Evolutionary conservation across 2,329 filamentous ascomycete species (phyloP), one percentile per base, ranked within the genome.

Genomic region (Talaromyces sp.): DNA sequence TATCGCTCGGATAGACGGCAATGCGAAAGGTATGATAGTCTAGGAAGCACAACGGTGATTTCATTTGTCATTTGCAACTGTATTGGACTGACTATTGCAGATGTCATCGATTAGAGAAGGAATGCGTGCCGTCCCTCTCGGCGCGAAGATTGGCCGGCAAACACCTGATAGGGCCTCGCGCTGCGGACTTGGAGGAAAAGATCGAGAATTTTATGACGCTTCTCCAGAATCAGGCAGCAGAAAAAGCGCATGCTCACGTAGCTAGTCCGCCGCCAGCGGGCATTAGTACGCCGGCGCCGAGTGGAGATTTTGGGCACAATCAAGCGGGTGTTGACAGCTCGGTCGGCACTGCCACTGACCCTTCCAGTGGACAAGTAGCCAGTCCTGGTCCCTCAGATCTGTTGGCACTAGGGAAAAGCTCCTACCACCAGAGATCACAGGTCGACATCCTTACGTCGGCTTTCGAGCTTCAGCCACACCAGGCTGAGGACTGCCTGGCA

Each of bases 21-120:
- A 28, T 55, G 53, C 19, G 40, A 55, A 55, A 45, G 53, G 53
- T 55, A 46, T 22, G 5, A 17, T 53, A 10, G 4, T 41, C 15
- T 15, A 37, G 15, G 13, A 6, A n/a, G n/a, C 8, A 15, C 22
- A 21, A 17, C n/a, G n/a, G n/a, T n/a, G n/a, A n/a, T n/a, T n/a
- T n/a, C n/a, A n/a, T n/a, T n/a, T n/a, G n/a, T n/a, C n/a, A n/a
- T n/a, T n/a, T n/a, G n/a, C n/a, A n/a, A n/a, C n/a, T n/a, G n/a
- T n/a, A n/a, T n/a, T 31, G 3, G 9, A 35, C 9, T 35, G 4
- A 55, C 13, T 6, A 2, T 45, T 17, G 10, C 19, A 55, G 53
- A 55, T 55, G 53, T 28, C 31, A 28, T n/a, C 53, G 40, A 46
- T 46, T 55, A 10, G 19, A 55, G 28, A 55, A 55, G 40, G 40